Percentiles rank a stretch among this genome's conserved stretches.
Conservation (phyloP, 2,329 filamentous ascomycete genomes). For the Epichloe typhina region DNA sequence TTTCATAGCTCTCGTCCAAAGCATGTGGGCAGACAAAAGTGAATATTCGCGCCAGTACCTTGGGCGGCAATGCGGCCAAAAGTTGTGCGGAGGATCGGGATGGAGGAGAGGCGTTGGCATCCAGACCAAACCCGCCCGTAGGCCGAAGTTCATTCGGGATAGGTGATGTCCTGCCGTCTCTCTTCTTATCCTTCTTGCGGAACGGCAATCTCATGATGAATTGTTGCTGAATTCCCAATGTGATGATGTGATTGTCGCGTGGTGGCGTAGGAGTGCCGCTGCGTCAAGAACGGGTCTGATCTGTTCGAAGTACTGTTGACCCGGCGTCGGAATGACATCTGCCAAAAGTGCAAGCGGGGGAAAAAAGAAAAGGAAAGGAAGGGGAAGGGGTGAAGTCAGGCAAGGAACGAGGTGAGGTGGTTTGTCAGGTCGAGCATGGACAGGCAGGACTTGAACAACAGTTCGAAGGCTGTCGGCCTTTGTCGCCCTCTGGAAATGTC, state of each 20-base stretch:
- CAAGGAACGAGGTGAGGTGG: too few species aligned
- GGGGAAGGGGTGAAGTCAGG: too few species aligned
- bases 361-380: too few species aligned
- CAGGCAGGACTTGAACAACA: too few species aligned
- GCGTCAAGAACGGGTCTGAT: too few species aligned
- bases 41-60: conserved; percentile 69
- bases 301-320: neutral
- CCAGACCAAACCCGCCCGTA: conserved; percentile 9
- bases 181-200: conserved; percentile 25
- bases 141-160: conserved; percentile 19
- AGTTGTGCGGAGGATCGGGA: conserved; percentile 27
- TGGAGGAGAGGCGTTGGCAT: conserved; percentile 20
- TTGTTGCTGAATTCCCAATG: neutral
- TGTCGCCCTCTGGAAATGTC: too few species aligned
- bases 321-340: neutral
- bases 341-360: too few species aligned
- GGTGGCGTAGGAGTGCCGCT: too few species aligned
- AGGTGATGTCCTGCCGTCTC: conserved; percentile 11
- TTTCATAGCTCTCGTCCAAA: conserved; percentile 63
- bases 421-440: too few species aligned
- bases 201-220: conserved; percentile 23
- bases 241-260: neutral
- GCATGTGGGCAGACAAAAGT: conserved; percentile 72
- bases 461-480: neutral
- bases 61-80: conserved; percentile 45